Evolutionary conservation across 345 rosid genomes (phyloP), one percentile per base, ranked within the genome.

Genomic region (Microthlaspi erraticum): DNA sequence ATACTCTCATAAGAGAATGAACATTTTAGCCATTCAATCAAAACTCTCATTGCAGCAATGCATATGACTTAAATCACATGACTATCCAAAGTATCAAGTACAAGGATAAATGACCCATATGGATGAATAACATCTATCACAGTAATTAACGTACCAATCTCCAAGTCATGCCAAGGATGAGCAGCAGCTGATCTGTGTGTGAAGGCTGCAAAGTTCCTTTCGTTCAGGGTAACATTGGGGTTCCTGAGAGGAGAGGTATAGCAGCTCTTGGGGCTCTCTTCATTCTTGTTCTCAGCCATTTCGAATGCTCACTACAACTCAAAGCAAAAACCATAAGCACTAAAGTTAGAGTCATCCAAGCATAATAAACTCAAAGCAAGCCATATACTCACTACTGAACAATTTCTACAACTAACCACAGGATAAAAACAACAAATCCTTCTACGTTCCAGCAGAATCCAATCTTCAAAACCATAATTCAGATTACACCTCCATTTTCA

Each of bases 121-220:
- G 29, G 31, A 57, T 38, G 29, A 43, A 7, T 38, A 36, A 45
- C 39, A 38, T 59, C 16, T 4, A 61, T 13, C 20, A 53, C 39
- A 54, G 43, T 50, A 37, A 26, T 45, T 32, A 39, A 2, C 19
- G 5, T 81, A 89, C 98, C 99, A 54, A 92, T 89, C 77, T 89
- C 91, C 74, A 92, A 70, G 78, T 90, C 92, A 72, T 95, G 98
- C 99, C 98, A 95, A 19, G 99, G 97, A 82, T 92, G 98, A 55
- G 98, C 96, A 76, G 98, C 96, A 48, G 86, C 71, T 17, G 93
- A 83, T 83, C 93, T 80, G 36, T 80, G 76, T 2, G 91, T 78
- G 83, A 95, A 81, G 11, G 98, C 89, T 16, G 93, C 81, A 64
- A 92, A 84, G 52, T 90, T 95, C 70, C 96, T 86, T 59, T 87